Conservation (phyloP, 192 early-diverging fungal species). For the Coemansia sp. region DNA sequence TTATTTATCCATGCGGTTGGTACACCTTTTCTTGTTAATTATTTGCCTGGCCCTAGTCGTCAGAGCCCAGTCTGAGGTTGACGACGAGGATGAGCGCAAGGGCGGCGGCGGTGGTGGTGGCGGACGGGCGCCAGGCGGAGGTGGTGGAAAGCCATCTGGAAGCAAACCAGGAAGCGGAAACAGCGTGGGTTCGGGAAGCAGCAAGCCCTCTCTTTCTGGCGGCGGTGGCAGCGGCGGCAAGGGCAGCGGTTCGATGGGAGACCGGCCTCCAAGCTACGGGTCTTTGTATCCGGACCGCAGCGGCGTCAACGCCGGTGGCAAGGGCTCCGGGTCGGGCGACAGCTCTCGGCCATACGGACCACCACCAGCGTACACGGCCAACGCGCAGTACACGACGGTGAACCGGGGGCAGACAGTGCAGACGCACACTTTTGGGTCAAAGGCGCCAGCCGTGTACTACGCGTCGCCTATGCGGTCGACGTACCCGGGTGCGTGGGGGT, state of each 20-base stretch:
- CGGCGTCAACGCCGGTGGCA: constrained; percentile 37
- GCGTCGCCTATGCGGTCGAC: constrained; percentile 22
- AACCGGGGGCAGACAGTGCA: constrained; percentile 37
- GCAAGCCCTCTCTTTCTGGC: constrained; percentile 16
- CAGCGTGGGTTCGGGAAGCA: constrained; percentile 15
- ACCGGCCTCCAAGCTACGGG: constrained; percentile 45
- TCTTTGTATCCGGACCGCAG: constrained; percentile 33
- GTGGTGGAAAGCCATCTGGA: constrained; percentile 4
- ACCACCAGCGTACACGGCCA: constrained; percentile 41
- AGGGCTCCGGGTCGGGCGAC: constrained; percentile 23
- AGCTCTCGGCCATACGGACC: constrained; percentile 24
- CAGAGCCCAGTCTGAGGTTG: background rate
- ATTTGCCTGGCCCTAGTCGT: constrained; percentile 18
- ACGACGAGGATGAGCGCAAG: constrained; percentile 13
- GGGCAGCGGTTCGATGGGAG: constrained; percentile 32
- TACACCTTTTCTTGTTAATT: constrained; percentile 15
- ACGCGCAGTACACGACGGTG: constrained; percentile 24
- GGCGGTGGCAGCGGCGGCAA: constrained; percentile 33
- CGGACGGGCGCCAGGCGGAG: constrained; percentile 1
- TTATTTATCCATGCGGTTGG: constrained; percentile 12
- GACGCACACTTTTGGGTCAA: constrained; percentile 16
- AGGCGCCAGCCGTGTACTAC: constrained; percentile 39
- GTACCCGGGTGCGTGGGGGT: constrained; percentile 51
- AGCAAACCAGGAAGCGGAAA: constrained; percentile 7
- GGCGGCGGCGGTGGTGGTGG: constrained; percentile 15